A percentile compares a stretch with the other conserved stretches of the same genome.
Evolutionary conservation across 768 basidiomycete species (phyloP).

Genomic region (Tylopilus vinaceipallidus): DNA sequence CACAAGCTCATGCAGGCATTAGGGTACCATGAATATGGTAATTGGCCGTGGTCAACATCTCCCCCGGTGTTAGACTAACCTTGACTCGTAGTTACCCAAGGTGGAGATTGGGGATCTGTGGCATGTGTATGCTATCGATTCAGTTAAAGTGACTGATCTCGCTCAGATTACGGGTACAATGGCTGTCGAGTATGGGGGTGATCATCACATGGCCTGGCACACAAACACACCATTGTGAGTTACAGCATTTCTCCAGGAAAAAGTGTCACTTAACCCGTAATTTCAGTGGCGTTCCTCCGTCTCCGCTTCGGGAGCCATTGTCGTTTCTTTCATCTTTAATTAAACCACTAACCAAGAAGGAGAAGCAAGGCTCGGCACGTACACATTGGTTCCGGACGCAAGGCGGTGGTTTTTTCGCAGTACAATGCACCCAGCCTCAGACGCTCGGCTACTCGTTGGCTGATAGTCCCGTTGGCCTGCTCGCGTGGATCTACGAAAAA

Average conservation of each 20-base stretch:
- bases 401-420: conserved; percentile 31
- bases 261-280: not conserved
- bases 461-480: conserved; percentile 55
- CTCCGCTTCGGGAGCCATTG: conserved; percentile 23
- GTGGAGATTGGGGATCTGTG: conserved; percentile 47
- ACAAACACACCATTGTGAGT: conserved; percentile 46
- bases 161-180: conserved; percentile 35
- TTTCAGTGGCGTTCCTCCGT: conserved; percentile 26
- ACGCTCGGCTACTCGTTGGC: conserved; percentile 52
- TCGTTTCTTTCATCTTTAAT: conserved; percentile 27
- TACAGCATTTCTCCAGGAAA: not conserved
- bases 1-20: conserved; percentile 49
- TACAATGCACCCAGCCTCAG: conserved; percentile 47
- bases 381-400: conserved; percentile 14
- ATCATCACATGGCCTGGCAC: conserved; percentile 51
- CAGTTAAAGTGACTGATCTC: not conserved
- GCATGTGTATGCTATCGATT: conserved; percentile 24
- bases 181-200: conserved; percentile 37
- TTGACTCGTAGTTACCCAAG: conserved; percentile 40
- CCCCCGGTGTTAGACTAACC: not conserved
- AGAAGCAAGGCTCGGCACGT: conserved; percentile 24
- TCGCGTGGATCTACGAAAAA: conserved; percentile 57
- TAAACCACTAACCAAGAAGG: conserved; percentile 27
- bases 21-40: conserved; percentile 50
- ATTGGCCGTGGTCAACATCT: not conserved